These are phyloP conservation scores for Lomentospora prolificans DNA, from an alignment of 2,329 filamentous ascomycete genomes.

Conservation along the genomic window DNA sequence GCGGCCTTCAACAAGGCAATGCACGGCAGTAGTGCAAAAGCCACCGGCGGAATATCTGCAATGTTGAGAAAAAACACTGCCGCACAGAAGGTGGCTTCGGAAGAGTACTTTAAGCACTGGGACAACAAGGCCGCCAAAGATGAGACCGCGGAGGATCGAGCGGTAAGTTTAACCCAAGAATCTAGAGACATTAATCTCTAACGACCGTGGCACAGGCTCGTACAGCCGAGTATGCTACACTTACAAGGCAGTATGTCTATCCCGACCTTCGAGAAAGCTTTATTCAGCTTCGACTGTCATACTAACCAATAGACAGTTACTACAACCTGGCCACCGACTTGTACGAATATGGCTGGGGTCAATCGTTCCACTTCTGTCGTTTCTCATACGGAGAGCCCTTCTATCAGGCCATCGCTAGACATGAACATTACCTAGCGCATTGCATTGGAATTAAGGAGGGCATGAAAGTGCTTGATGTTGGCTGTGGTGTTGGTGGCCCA, in stretches of 20 bases:
- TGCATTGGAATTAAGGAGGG: conserved; percentile 75
- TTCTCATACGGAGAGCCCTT: conserved; percentile 83
- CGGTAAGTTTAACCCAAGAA: conserved; percentile 39
- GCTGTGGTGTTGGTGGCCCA: conserved; percentile 92
- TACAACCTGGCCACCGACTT: conserved; percentile 95
- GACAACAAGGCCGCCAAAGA: conserved; percentile 69
- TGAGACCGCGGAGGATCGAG: conserved; percentile 75
- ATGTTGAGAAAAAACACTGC: conserved; percentile 72
- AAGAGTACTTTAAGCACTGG: conserved; percentile 96
- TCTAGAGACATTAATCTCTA: background rate
- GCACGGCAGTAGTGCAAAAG: conserved; percentile 63
- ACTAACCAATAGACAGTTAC: conserved; percentile 46
- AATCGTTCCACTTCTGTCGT: conserved; percentile 96
- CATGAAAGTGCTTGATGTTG: conserved; percentile 90
- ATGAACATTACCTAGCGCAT: conserved; percentile 95
- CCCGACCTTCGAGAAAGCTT: conserved; percentile 14
- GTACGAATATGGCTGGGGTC: conserved; percentile 95
- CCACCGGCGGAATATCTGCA: conserved; percentile 63
- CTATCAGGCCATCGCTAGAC: conserved; percentile 82
- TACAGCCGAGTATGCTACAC: conserved; percentile 79
- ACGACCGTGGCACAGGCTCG: conserved; percentile 47
- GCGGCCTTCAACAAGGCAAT: conserved; percentile 83
- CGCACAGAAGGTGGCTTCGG: conserved; percentile 72
- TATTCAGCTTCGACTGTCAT: background rate
- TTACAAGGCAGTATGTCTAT: conserved; percentile 79